Evolutionary conservation across 2,329 filamentous ascomycete genomes (phyloP), one percentile per base, ranked within the genome.

Genomic region (Byssoonygena ceratinophila): DNA sequence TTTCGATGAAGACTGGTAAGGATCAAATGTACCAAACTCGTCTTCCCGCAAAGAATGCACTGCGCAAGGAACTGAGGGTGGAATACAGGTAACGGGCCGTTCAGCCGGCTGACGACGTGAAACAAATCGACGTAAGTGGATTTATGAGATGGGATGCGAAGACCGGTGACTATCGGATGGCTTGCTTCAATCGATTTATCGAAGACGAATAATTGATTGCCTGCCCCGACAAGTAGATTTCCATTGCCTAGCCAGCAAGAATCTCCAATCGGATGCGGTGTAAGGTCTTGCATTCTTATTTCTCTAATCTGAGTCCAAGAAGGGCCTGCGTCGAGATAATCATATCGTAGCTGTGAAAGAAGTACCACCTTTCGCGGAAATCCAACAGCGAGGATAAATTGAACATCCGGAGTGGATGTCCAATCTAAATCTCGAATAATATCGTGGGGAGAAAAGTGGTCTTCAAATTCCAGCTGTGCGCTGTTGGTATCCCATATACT

Each of bases 401-500:
- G 88, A 46, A 82, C 82, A 65, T 94, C 87, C 0, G 88, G 88
- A 0, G 90, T 95, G 2, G 87, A 91, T 0, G 89, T 91, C 91
- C 91, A 96, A 66, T 95, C 89, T 11, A 96, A 78, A 66, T 95
- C 90, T 57, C 84, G 82, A 37, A 96, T 88, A 4, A 77, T 78
- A 60, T 92, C 85, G 55, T 84, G 78, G 11, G 77, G 76, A 58
- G 84, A 78, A 58, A 89, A 92, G 27, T 81, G 77, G 60, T 91
- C 80, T 56, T 86, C 79, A 62, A 87, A 89, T 66, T 96, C 90
- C 4, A 95, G 76, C 57, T 88, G 83, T 1, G 83, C 83, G 52
- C 84, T 86, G 57, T 84, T 81, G 9, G 87, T 85, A 63, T 95
- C 90, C 91, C 90, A 96, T 46, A 96, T 94, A 0, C 87, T 94